phyloP scores from a whole-genome alignment of 257 asterid genomes.

The Schizonepeta tenuifolia region DNA sequence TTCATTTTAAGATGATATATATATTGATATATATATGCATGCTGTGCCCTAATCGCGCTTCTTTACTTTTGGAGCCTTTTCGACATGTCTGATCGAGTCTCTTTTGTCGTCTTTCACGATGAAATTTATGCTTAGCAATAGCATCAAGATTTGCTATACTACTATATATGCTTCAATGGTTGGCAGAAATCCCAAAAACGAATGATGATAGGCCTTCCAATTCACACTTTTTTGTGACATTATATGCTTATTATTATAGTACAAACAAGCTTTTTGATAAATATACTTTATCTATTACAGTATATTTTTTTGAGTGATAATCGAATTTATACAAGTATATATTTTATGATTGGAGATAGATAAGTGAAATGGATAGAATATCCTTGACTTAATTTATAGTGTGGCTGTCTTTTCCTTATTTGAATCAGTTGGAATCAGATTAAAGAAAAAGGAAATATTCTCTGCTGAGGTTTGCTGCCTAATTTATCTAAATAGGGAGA shows the following conservation, averaged over 20 bases:
- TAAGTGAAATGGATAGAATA: slow-evolving; percentile 31
- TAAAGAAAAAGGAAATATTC: slow-evolving; percentile 20
- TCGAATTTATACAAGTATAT: not conserved
- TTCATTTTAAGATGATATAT: no score
- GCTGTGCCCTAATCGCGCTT: no score
- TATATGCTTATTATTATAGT: slow-evolving; percentile 25
- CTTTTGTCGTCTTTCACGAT: not conserved
- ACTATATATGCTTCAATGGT: slow-evolving; percentile 17
- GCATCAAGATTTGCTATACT: slow-evolving; percentile 26
- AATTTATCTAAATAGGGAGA: slow-evolving; percentile 24
- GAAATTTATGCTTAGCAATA: slow-evolving; percentile 24
- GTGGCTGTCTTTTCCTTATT: slow-evolving; percentile 30
- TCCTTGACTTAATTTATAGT: slow-evolving; percentile 17
- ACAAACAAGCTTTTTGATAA: slow-evolving; percentile 8
- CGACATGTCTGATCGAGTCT: not conserved
- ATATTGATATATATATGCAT: no score
- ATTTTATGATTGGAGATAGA: not conserved
- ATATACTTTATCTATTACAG: not conserved
- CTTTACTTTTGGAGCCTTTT: not conserved
- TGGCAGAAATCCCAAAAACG: slow-evolving; percentile 35
- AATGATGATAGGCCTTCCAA: slow-evolving; percentile 12
- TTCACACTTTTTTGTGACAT: slow-evolving; percentile 28
- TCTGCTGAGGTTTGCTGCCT: slow-evolving; percentile 32
- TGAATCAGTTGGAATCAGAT: slow-evolving; percentile 33
- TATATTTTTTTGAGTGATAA: not conserved